These are phyloP conservation scores for Fusarium pilosicola DNA, from an alignment of 2,329 filamentous ascomycete genomes.

Conservation along the genomic window DNA sequence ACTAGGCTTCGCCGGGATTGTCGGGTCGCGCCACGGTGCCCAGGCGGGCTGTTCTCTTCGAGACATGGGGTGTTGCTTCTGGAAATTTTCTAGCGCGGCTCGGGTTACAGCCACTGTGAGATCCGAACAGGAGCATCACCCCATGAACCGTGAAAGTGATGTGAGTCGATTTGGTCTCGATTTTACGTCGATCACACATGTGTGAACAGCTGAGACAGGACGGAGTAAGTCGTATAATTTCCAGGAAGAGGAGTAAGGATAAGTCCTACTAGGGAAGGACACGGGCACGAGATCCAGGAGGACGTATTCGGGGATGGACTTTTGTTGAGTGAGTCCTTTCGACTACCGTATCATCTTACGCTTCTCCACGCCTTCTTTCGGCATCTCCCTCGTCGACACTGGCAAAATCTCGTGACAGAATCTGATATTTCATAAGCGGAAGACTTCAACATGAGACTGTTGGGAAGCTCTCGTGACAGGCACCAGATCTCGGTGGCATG, in stretches of 20 bases:
- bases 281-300: not conserved
- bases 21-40: slow-evolving; percentile 9
- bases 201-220: not conserved
- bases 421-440: not conserved
- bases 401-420: not conserved
- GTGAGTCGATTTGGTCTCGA: slow-evolving; percentile 1
- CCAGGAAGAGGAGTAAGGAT: not conserved
- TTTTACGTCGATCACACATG: not conserved
- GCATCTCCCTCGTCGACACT: not conserved
- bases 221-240: not conserved
- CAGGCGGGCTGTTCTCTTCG: not conserved
- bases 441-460: not conserved
- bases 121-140: slow-evolving; percentile 37
- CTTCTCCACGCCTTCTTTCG: slow-evolving; percentile 7
- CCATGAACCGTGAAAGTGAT: slow-evolving; percentile 27
- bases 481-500: not conserved
- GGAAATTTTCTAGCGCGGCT: slow-evolving; percentile 44
- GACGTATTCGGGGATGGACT: not conserved
- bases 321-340: not conserved
- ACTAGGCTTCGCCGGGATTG: slow-evolving; percentile 17
- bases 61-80: slow-evolving; percentile 34
- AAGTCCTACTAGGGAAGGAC: not conserved
- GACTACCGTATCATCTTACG: not conserved
- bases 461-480: slow-evolving; percentile 8
- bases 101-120: slow-evolving; percentile 16